Base-by-base conservation (phyloP, 2,329 filamentous ascomycete genomes). In the Trichoderma polysporum region DNA sequence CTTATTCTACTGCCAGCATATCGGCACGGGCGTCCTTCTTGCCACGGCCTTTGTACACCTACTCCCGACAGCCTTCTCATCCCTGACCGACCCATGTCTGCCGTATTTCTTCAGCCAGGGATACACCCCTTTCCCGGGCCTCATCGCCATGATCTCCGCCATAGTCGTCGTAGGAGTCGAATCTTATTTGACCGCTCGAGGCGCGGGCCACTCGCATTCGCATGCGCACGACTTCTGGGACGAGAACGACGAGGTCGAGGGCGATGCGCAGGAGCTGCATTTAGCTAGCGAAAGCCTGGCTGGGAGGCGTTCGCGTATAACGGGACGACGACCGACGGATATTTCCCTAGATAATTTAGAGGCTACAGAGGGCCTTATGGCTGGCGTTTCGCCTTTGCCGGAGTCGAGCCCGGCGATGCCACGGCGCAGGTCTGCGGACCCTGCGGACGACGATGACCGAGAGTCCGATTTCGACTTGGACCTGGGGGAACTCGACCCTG, bases 1-100 rank as follows among this genome's bases (percentile, higher is more conserved):
- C 72, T 83, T 90, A 69, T 90, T 91, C 75, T 81, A 89, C 69
- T 89, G 88, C 73, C 87, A 90, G 70, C 90, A 93, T 79, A 91
- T 92, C 70, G 91, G 92, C 74, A 95, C 92, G 1, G 92, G 92
- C 68, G 92, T 95, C 22, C 82, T 95, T n/a, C 90, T 95, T 69
- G 91, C 92, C 12, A 95, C 92, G 1, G 91, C 92, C 65, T 95
- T 95, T 74, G 91, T 94, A 29, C 91, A 94, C 79, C 82, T 91
- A 13, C 84, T 90, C 4, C 89, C 87, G 63, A 91, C 86, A 29
- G 89, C 90, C 0, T 91, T 91, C 72, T 77, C 83, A 67, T 89
- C 88, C 47, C 80, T 91, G 22, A 90, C 85, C 70, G 86, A 91
- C 69, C 89, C 89, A 50, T 91, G 90, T 73, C 86, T 97, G 0